A percentile compares a stretch with the other conserved stretches of the same genome.
Evolutionary conservation across 2,329 filamentous ascomycete genomes (phyloP).

Genomic region (Thermomyces lanuginosus): DNA sequence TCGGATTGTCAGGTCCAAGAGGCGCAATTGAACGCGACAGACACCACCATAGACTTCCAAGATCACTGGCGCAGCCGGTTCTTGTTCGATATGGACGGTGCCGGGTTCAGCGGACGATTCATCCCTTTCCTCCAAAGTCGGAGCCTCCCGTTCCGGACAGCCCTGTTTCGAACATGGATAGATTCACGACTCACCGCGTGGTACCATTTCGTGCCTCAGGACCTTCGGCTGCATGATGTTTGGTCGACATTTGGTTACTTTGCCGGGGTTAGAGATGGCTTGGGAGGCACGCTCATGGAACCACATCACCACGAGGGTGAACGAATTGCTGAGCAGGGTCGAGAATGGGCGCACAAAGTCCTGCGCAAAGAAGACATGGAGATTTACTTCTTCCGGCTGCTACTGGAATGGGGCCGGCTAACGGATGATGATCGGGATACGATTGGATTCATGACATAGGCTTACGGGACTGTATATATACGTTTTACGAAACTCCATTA

Average conservation of each 20-base stretch:
- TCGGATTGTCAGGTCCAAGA: constrained; percentile 39
- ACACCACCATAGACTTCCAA: constrained; percentile 39
- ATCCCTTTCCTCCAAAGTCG: constrained; percentile 49
- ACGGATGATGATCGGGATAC: constrained; percentile 44
- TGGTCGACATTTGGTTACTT: constrained; percentile 65
- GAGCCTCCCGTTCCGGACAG: constrained; percentile 52
- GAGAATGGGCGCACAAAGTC: constrained; percentile 47
- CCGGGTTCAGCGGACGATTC: constrained; percentile 49
- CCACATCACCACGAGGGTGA: constrained; percentile 38
- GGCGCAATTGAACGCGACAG: constrained; percentile 21
- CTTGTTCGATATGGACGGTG: constrained; percentile 55
- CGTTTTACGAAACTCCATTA: neutral
- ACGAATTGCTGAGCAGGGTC: constrained; percentile 51
- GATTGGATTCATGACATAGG: constrained; percentile 22
- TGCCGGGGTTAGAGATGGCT: constrained; percentile 33
- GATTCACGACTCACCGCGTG: constrained; percentile 57
- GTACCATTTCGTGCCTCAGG: constrained; percentile 67
- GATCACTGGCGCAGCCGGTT: constrained; percentile 50
- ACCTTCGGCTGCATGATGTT: constrained; percentile 54
- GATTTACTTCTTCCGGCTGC: constrained; percentile 59
- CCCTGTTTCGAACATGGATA: constrained; percentile 65
- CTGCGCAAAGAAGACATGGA: constrained; percentile 60
- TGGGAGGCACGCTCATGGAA: constrained; percentile 34
- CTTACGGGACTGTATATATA: neutral
- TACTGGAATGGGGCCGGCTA: constrained; percentile 61